Percentiles rank a stretch among this genome's conserved stretches.
These are phyloP conservation scores for Heliocybe sulcata DNA, from an alignment of 1,284 basidiomycete genomes.

Conservation along the genomic window DNA sequence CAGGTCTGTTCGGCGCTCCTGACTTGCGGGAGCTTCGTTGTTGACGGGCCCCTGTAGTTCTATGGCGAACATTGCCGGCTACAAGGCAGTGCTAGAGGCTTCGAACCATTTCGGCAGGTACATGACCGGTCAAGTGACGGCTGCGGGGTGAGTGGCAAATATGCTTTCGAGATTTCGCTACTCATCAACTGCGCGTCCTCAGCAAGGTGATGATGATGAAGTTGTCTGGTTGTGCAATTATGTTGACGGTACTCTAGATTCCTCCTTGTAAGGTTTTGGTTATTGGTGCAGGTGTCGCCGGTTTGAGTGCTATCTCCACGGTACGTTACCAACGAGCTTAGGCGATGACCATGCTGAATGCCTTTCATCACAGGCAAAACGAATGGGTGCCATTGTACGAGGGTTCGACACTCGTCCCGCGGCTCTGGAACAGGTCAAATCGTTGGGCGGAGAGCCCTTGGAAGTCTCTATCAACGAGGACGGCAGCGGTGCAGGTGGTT, in stretches of 20 bases:
- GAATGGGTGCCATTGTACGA: slow-evolving; percentile 80
- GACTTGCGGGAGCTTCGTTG: background rate
- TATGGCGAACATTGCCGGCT: slow-evolving; percentile 87
- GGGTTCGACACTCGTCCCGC: slow-evolving; percentile 81
- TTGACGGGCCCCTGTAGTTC: slow-evolving; percentile 53
- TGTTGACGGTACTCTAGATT: slow-evolving; percentile 39
- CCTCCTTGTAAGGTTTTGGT: slow-evolving; percentile 81
- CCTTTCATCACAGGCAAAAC: slow-evolving; percentile 45
- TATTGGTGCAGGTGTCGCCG: slow-evolving; percentile 83
- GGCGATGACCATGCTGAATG: background rate
- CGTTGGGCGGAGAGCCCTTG: slow-evolving; percentile 80
- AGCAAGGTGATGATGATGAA: slow-evolving; percentile 17
- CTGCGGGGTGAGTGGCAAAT: slow-evolving; percentile 57
- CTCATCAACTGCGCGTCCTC: too few relatives aligned
- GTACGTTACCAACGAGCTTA: slow-evolving; percentile 27
- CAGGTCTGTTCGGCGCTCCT: slow-evolving; percentile 36
- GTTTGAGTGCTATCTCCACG: slow-evolving; percentile 79
- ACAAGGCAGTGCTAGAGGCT: slow-evolving; percentile 83
- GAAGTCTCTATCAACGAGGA: slow-evolving; percentile 75
- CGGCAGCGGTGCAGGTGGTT: slow-evolving; percentile 73
- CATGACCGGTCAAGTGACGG: slow-evolving; percentile 83
- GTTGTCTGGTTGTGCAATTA: slow-evolving; percentile 3
- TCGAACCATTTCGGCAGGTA: slow-evolving; percentile 83
- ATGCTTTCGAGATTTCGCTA: too few relatives aligned
- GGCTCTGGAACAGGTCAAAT: slow-evolving; percentile 81